Conservation (phyloP, 176 grass and related monocot species). For the Eleusine indica region DNA sequence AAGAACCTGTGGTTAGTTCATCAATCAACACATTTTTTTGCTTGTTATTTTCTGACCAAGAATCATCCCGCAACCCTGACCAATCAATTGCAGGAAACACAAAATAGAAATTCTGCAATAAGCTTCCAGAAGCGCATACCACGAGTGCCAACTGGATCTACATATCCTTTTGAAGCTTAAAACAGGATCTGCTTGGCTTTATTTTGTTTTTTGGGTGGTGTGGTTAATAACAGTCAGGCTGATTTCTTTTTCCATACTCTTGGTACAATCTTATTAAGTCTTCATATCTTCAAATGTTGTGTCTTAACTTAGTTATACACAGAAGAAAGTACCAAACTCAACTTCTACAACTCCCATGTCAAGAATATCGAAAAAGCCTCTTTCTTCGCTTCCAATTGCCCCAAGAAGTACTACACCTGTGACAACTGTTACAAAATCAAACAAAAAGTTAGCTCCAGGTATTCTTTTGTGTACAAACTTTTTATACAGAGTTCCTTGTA, state of each 20-base stretch:
- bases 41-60: background rate
- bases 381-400: constrained; percentile 40
- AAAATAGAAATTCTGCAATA: constrained; percentile 41
- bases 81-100: constrained; percentile 47
- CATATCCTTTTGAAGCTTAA: constrained; percentile 76
- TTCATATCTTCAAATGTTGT: constrained; percentile 32
- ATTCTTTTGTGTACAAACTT: constrained; percentile 15
- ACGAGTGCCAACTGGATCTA: constrained; percentile 47
- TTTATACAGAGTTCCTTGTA: constrained; percentile 5
- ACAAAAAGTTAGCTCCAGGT: constrained; percentile 50
- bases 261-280: constrained; percentile 2
- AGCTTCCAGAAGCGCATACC: constrained; percentile 44
- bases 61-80: constrained; percentile 31
- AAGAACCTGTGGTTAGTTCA: constrained; percentile 38
- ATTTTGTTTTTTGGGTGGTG: background rate
- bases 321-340: constrained; percentile 66
- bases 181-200: background rate
- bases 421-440: constrained; percentile 41
- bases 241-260: background rate
- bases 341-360: constrained; percentile 49
- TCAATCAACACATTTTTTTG: constrained; percentile 20
- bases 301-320: constrained; percentile 79
- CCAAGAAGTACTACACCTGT: constrained; percentile 43
- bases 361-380: constrained; percentile 50
- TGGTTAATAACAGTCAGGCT: background rate